phyloP scores from a whole-genome alignment of 805 yeast genomes.

The Komagataella pseudopastoris region DNA sequence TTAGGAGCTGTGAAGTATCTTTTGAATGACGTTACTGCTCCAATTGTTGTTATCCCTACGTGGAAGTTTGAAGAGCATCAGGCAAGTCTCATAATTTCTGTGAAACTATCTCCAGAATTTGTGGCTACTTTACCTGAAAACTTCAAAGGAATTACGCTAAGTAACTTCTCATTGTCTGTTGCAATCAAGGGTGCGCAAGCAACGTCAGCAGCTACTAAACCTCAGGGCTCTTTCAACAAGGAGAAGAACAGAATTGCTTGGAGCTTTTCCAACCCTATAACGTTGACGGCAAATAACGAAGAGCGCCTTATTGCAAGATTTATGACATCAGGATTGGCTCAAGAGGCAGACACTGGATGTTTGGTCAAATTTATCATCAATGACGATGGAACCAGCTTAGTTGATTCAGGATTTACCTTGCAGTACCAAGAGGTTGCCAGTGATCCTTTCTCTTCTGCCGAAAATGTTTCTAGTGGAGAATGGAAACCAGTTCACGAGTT shows the following conservation, averaged over 20 bases:
- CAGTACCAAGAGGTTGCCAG: slow-evolving; percentile 5
- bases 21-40: slow-evolving; percentile 38
- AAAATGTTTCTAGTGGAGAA: slow-evolving; percentile 10
- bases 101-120: slow-evolving; percentile 40
- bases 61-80: slow-evolving; percentile 86
- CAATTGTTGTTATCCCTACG: slow-evolving; percentile 62
- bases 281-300: slow-evolving; percentile 25
- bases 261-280: slow-evolving; percentile 39
- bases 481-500: slow-evolving; percentile 26
- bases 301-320: slow-evolving; percentile 79
- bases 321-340: slow-evolving; percentile 55
- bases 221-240: slow-evolving; percentile 81
- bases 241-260: slow-evolving; percentile 82
- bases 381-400: slow-evolving; percentile 29
- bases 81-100: slow-evolving; percentile 70
- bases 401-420: slow-evolving; percentile 7
- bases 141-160: slow-evolving; percentile 23
- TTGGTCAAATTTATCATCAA: slow-evolving; percentile 48
- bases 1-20: slow-evolving; percentile 75
- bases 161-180: slow-evolving; percentile 50
- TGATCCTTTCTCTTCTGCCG: slow-evolving; percentile 21
- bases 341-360: slow-evolving; percentile 66
- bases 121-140: slow-evolving; percentile 18
- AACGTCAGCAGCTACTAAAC: slow-evolving; percentile 73
- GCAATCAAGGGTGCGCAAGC: slow-evolving; percentile 50